phyloP scores from a whole-genome alignment of 371 early-diverging fungal genomes.

The Mortierella sp. region DNA sequence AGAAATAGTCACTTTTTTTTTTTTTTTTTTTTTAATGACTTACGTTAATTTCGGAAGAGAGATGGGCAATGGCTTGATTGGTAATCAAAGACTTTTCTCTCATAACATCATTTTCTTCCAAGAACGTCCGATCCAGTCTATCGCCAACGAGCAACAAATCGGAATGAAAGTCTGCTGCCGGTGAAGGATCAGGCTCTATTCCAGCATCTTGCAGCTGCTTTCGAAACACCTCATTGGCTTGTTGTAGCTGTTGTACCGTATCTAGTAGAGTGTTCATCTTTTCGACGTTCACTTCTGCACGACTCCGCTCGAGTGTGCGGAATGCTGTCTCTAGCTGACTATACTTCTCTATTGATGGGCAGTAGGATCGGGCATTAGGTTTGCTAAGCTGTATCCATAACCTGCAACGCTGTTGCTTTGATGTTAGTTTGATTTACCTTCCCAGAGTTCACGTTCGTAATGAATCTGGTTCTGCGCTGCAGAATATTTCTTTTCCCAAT shows the following conservation, averaged over 20 bases:
- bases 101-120: slow-evolving; percentile 38
- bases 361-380: too few relatives aligned
- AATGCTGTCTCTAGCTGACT: slow-evolving; percentile 20
- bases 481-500: slow-evolving; percentile 39
- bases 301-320: slow-evolving; percentile 20
- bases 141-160: slow-evolving; percentile 28
- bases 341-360: slow-evolving; percentile 23
- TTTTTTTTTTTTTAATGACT: too few relatives aligned
- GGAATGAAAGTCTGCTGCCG: slow-evolving; percentile 26
- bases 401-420: too few relatives aligned
- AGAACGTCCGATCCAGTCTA: slow-evolving; percentile 30
- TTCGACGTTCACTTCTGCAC: slow-evolving; percentile 33
- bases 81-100: slow-evolving; percentile 24
- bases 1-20: too few relatives aligned
- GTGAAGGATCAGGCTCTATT: slow-evolving; percentile 35
- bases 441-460: slow-evolving; percentile 46
- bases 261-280: slow-evolving; percentile 45
- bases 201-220: slow-evolving; percentile 38
- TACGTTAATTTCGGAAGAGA: slow-evolving; percentile 40
- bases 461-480: slow-evolving; percentile 37
- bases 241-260: slow-evolving; percentile 37
- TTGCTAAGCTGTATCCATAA: too few relatives aligned
- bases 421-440: slow-evolving; percentile 14
- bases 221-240: slow-evolving; percentile 39
- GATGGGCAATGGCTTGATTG: slow-evolving; percentile 31